phyloP scores from a whole-genome alignment of 805 yeast species.

The Teunomyces pallodes region DNA sequence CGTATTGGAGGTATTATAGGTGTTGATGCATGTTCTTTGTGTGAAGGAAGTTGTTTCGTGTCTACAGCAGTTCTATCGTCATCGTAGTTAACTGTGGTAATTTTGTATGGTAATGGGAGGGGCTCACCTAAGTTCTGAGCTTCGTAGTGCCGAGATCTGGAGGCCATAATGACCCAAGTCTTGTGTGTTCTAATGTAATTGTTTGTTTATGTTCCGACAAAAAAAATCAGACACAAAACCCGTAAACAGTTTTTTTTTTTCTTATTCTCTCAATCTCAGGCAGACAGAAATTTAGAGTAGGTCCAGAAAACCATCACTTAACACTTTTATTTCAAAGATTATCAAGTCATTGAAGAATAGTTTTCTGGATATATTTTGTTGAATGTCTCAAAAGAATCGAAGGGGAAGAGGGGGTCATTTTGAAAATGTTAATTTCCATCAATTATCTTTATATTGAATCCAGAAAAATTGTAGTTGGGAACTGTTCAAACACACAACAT shows the following conservation, averaged over 20 bases:
- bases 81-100: conserved; percentile 6
- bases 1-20: background rate
- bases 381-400: too few relatives aligned
- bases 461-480: too few relatives aligned
- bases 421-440: too few relatives aligned
- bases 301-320: background rate
- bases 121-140: conserved; percentile 29
- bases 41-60: conserved; percentile 6
- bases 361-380: too few relatives aligned
- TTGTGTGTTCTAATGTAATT: conserved; percentile 5
- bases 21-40: background rate
- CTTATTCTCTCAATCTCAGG: background rate
- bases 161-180: background rate
- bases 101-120: conserved; percentile 33
- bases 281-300: background rate
- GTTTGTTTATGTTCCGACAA: background rate
- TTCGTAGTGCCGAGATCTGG: conserved; percentile 10
- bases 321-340: too few relatives aligned
- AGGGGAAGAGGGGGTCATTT: too few relatives aligned
- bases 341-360: too few relatives aligned
- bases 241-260: background rate
- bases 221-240: conserved; percentile 2
- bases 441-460: too few relatives aligned
- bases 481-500: too few relatives aligned
- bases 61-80: conserved; percentile 10